Conservation (phyloP, 2,329 filamentous ascomycete genomes). For the Neofusicoccum parvum region DNA sequence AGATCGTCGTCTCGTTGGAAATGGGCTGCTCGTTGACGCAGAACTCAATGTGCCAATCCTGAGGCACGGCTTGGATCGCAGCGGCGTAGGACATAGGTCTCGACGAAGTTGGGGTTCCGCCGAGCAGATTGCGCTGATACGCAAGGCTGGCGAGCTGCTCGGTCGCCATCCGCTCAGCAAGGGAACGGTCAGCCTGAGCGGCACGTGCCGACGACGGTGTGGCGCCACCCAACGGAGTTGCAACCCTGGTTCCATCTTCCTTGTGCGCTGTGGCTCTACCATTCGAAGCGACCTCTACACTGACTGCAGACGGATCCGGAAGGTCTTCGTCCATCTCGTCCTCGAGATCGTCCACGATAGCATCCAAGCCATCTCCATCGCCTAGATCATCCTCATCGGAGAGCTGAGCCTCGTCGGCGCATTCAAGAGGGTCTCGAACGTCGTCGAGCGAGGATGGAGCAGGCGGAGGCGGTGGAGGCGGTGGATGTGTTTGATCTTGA, state of each 20-base stretch:
- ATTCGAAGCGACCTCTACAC: constrained; percentile 81
- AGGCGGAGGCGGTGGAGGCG: constrained; percentile 54
- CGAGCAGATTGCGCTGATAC: constrained; percentile 21
- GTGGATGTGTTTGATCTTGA: constrained; percentile 47
- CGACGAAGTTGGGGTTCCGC: constrained; percentile 50
- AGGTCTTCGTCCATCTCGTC: constrained; percentile 75
- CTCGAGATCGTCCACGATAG: constrained; percentile 88
- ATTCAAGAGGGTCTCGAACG: constrained; percentile 70
- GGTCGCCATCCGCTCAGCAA: constrained; percentile 24
- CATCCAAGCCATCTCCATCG: constrained; percentile 69
- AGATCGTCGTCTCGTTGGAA: constrained; percentile 90
- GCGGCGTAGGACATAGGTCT: constrained; percentile 81
- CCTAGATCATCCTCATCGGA: constrained; percentile 71
- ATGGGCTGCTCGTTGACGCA: constrained; percentile 82
- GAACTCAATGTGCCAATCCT: constrained; percentile 98
- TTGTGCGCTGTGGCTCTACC: constrained; percentile 89
- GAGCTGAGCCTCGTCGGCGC: constrained; percentile 86
- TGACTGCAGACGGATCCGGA: constrained; percentile 85
- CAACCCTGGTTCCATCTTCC: constrained; percentile 85
- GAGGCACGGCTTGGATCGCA: constrained; percentile 75
- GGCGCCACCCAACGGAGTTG: constrained; percentile 70
- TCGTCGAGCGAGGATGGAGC: constrained; percentile 25
- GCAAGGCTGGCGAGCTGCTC: constrained; percentile 34
- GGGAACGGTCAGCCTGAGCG: constrained; percentile 35
- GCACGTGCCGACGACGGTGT: constrained; percentile 35